Percentiles rank a stretch among this genome's conserved stretches.
Evolutionary conservation across 352 stramenopile genomes (phyloP).

Genomic region (Globisporangium cylindrosporum): DNA sequence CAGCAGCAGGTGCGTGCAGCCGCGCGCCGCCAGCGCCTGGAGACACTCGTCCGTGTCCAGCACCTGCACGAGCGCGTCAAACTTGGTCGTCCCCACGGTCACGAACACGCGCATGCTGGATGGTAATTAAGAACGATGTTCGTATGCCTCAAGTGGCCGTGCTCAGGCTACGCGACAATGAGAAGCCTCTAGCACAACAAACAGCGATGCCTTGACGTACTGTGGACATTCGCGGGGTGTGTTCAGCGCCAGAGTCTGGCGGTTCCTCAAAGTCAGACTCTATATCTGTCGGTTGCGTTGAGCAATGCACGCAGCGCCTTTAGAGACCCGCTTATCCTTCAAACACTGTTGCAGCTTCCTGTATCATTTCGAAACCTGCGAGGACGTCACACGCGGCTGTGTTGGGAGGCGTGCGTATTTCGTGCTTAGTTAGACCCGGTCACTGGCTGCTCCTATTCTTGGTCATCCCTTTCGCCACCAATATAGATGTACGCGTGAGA

Average conservation of each 20-base stretch:
- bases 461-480: not conserved
- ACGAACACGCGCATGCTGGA: too few species aligned
- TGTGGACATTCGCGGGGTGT: too few species aligned
- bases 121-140: too few species aligned
- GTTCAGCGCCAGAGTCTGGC: too few species aligned
- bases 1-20: conserved; percentile 57
- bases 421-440: not conserved
- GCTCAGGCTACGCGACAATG: too few species aligned
- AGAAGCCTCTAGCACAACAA: too few species aligned
- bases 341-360: not conserved
- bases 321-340: not conserved
- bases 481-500: not conserved
- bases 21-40: conserved; percentile 39
- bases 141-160: too few species aligned
- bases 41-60: conserved; percentile 66
- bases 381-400: not conserved
- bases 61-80: conserved; percentile 85
- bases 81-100: conserved; percentile 94
- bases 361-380: not conserved
- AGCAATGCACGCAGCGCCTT: not conserved
- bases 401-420: not conserved
- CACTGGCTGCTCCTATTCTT: not conserved
- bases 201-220: too few species aligned
- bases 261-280: too few species aligned
- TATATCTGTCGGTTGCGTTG: not conserved